phyloP scores from a whole-genome alignment of 83 land plant species.

The Picea mariana region DNA sequence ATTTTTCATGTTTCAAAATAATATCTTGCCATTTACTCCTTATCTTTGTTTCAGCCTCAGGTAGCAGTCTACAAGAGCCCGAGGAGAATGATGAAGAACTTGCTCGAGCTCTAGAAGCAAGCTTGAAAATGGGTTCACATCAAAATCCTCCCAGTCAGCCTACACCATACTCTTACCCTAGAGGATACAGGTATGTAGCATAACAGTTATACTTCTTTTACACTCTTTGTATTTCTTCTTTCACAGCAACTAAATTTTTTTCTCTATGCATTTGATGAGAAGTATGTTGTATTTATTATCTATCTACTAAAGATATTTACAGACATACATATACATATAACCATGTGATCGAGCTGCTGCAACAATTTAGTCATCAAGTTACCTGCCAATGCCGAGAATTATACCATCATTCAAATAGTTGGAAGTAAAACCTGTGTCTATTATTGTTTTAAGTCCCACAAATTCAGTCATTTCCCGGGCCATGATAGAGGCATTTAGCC shows the following conservation, averaged over 20 bases:
- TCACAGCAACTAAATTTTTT: neutral
- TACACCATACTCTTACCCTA: slow-evolving; percentile 21
- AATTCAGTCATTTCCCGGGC: too few species aligned
- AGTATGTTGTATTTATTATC: slow-evolving; percentile 1
- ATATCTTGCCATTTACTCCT: neutral
- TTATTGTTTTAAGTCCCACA: too few species aligned
- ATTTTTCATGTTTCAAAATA: neutral
- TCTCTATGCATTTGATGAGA: neutral
- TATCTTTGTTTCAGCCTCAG: slow-evolving; percentile 17
- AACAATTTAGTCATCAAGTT: neutral
- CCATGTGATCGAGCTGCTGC: neutral
- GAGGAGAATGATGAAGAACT: slow-evolving; percentile 74
- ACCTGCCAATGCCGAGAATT: neutral
- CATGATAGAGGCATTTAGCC: too few species aligned
- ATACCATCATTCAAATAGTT: neutral
- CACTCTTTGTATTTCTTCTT: neutral
- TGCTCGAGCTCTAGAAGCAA: slow-evolving; percentile 83
- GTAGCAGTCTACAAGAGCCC: slow-evolving; percentile 17
- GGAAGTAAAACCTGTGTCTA: neutral
- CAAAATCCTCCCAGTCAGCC: slow-evolving; percentile 25
- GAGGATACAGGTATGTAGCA: slow-evolving; percentile 40
- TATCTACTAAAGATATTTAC: neutral
- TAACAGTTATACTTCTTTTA: neutral
- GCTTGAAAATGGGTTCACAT: slow-evolving; percentile 43
- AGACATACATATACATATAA: neutral